Conservation (phyloP, 768 basidiomycete genomes). For the Lactarius quietus region DNA sequence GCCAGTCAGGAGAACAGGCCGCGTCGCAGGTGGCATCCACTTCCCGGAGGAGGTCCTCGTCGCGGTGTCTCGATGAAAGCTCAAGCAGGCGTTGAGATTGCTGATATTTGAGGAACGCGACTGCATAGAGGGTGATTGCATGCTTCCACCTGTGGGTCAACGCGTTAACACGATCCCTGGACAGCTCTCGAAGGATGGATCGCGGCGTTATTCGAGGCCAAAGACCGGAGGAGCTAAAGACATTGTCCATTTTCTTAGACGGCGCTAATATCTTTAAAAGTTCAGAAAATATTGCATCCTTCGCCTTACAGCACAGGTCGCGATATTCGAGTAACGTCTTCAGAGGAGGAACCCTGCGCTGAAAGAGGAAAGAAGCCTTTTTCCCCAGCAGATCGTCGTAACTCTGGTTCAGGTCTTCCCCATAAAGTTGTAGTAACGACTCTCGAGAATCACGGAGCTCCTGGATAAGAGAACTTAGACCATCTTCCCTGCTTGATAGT, state of each 20-base stretch:
- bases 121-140: no score
- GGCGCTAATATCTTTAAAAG: neutral
- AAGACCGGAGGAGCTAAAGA: neutral
- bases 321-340: neutral
- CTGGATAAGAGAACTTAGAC: neutral
- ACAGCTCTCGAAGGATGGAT: conserved; percentile 23
- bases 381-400: neutral
- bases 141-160: no score
- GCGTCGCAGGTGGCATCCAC: neutral
- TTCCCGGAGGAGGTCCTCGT: neutral
- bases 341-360: neutral
- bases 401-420: conserved; percentile 8
- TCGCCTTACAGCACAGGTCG: neutral
- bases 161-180: no score
- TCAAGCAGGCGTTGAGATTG: conserved; percentile 9
- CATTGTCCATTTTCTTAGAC: neutral
- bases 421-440: conserved; percentile 1
- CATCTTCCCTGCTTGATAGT: neutral
- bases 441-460: conserved; percentile 1
- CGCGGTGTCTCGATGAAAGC: neutral
- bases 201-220: conserved; percentile 19
- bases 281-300: neutral
- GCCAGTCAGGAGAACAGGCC: conserved; percentile 12
- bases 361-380: no score
- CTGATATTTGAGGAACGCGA: no score